Base-by-base conservation (phyloP, 2,329 filamentous ascomycete genomes). In the Periconia macrospinosa region DNA sequence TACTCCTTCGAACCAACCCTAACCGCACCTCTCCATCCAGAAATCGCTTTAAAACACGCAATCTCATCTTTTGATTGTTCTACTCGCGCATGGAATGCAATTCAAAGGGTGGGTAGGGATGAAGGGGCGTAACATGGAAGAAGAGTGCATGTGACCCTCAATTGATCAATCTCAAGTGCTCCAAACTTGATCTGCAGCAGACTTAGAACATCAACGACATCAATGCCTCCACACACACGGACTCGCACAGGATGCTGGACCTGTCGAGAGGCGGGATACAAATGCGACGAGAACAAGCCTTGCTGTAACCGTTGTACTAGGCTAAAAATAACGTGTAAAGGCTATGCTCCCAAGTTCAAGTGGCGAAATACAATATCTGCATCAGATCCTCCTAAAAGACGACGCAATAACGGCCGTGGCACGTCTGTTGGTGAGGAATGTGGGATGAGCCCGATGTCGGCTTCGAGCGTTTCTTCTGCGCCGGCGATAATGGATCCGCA, bases 201-300 rank as follows among this genome's bases (percentile, higher is more conserved):
- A 37, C 33, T 37, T 37, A 13, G 3, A 37, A 37, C 33, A 10
- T 37, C 33, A 37, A 3, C 3, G 33, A 27, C 8, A 27, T 27
- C 11, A 5, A 37, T 37, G 33, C 6, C 33, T 37, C 41, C 41
- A 46, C 68, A 69, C 51, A 69, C 65, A 20, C 60, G 68, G 54
- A 62, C 65, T 13, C 55, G 68, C 35, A 67, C 66, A 8, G 68
- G 68, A 35, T 70, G 68, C 53, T 69, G 67, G 67, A 70, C 68
- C 3, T 70, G 68, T 56, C 54, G 67, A 15, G 66, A 68, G 52
- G 65, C 67, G 13, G 68, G 68, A 1, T 70, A 70, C 50, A 70
- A 70, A 47, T 70, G 68, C 56, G 67, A 70, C 44, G 68, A 70
- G 45, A 55, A 65, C 30, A 69, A 66, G 27, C 68, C 68, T 2